These are phyloP conservation scores for Fusarium sp. DNA, from an alignment of 2,329 filamentous ascomycete genomes.

Conservation along the genomic window DNA sequence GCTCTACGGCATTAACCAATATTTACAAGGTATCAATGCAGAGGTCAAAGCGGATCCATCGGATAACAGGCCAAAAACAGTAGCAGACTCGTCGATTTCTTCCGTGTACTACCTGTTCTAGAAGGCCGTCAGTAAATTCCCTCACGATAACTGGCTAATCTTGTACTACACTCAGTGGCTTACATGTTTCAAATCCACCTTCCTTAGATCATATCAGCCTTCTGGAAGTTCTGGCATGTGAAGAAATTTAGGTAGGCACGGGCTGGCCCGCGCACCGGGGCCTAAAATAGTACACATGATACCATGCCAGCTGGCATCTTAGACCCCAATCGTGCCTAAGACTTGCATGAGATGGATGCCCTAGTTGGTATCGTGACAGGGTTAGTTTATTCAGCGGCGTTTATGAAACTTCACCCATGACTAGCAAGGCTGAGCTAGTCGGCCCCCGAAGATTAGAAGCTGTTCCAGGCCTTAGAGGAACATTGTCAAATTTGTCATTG, in stretches of 20 bases:
- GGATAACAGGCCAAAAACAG: neutral
- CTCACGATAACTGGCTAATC: neutral
- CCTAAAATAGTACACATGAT: constrained; percentile 1
- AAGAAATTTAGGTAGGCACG: neutral
- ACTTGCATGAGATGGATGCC: neutral
- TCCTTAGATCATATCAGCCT: neutral
- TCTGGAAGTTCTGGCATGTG: neutral
- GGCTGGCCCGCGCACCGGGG: neutral
- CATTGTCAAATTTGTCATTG: neutral
- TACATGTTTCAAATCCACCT: too few species aligned
- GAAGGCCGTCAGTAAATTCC: neutral
- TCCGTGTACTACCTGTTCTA: neutral
- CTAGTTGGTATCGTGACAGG: neutral
- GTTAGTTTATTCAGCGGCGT: neutral
- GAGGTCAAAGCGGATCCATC: neutral
- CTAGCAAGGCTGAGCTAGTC: neutral
- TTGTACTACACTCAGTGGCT: neutral
- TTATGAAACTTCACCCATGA: neutral
- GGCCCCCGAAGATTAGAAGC: neutral
- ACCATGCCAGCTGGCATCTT: neutral
- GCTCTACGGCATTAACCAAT: neutral
- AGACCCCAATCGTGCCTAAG: neutral
- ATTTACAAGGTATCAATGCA: neutral
- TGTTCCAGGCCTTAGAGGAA: neutral
- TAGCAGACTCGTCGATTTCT: neutral